Percentiles rank a stretch among this genome's conserved stretches.
phyloP scores from a whole-genome alignment of 2,329 filamentous ascomycete species.

The Aspergillus tanneri region DNA sequence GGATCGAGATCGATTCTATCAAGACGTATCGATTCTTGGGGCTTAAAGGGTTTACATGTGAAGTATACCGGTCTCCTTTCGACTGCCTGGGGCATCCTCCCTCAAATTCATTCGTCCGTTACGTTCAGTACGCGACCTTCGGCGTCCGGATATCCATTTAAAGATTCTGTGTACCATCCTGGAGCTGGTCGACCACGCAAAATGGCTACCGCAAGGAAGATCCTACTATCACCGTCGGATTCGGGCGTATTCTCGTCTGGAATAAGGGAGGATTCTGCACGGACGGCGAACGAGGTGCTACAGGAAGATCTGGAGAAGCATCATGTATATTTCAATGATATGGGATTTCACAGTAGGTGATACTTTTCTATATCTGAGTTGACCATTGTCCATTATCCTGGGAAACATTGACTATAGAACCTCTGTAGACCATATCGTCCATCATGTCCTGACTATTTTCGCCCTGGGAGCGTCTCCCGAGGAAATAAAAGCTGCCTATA shows the following conservation, averaged over 20 bases:
- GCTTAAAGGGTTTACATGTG: too few relatives aligned
- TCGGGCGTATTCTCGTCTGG: slow-evolving; percentile 48
- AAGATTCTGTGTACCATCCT: background rate
- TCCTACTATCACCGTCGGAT: slow-evolving; percentile 47
- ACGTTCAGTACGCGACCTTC: background rate
- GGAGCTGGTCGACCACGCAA: background rate
- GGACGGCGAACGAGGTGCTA: slow-evolving; percentile 64
- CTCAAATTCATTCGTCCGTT: too few relatives aligned
- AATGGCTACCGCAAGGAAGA: slow-evolving; percentile 52
- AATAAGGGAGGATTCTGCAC: slow-evolving; percentile 59
- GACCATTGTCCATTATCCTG: too few relatives aligned
- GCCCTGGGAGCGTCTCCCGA: slow-evolving; percentile 66
- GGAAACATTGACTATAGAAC: background rate
- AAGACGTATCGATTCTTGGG: too few relatives aligned
- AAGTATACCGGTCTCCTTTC: too few relatives aligned
- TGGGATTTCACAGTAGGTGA: slow-evolving; percentile 65
- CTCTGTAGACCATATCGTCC: slow-evolving; percentile 68
- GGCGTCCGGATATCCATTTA: background rate
- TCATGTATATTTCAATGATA: slow-evolving; percentile 77
- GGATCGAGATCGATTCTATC: background rate
- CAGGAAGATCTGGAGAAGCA: slow-evolving; percentile 71
- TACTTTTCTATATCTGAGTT: background rate
- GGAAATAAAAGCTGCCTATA: slow-evolving; percentile 63
- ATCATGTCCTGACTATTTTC: slow-evolving; percentile 74
- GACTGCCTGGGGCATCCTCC: too few relatives aligned